phyloP scores from a whole-genome alignment of 345 rosid genomes.

The Eucalyptus cladocalyx region DNA sequence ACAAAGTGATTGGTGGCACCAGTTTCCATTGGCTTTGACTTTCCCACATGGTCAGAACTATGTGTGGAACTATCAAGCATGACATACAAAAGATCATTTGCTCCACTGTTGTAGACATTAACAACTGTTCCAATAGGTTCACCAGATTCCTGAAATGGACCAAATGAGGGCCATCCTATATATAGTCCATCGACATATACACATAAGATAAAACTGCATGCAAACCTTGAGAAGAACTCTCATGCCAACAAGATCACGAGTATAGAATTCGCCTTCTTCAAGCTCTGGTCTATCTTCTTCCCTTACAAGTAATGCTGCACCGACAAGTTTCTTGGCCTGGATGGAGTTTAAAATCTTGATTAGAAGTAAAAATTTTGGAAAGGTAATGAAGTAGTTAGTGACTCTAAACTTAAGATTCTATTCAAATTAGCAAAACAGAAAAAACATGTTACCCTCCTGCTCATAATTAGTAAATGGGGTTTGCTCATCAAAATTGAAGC shows the following conservation, averaged over 20 bases:
- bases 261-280: constrained; percentile 70
- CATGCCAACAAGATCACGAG: constrained; percentile 89
- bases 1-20: constrained; percentile 35
- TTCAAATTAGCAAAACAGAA: neutral
- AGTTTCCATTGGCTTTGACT: constrained; percentile 11
- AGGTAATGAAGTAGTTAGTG: neutral
- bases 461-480: neutral
- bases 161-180: neutral
- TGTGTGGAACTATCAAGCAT: constrained; percentile 31
- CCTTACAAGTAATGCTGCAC: constrained; percentile 66
- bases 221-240: constrained; percentile 55
- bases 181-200: neutral
- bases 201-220: neutral
- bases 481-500: neutral
- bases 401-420: neutral
- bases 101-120: constrained; percentile 69
- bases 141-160: constrained; percentile 50
- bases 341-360: neutral
- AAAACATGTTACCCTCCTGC: neutral
- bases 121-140: constrained; percentile 71
- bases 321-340: constrained; percentile 80
- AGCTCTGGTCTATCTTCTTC: constrained; percentile 75
- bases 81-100: constrained; percentile 70
- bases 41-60: constrained; percentile 18
- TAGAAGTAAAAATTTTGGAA: neutral